phyloP scores from a whole-genome alignment of 2,329 filamentous ascomycete genomes.

The Aspergillus ochraceus region DNA sequence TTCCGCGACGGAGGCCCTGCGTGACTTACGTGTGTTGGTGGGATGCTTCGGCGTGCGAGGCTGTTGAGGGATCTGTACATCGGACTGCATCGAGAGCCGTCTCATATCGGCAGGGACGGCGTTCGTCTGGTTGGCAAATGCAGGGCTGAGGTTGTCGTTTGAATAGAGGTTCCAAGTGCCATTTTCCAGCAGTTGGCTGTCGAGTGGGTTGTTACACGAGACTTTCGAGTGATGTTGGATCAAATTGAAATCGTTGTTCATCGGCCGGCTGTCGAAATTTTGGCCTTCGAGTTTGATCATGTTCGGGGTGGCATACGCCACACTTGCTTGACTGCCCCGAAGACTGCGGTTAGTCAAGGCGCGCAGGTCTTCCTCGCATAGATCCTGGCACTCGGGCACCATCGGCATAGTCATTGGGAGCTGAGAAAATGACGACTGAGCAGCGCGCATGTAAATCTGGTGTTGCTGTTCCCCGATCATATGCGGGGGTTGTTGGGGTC shows the following conservation, averaged over 20 bases:
- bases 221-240: constrained; percentile 30
- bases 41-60: constrained; percentile 63
- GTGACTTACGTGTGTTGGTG: constrained; percentile 57
- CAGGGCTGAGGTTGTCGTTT: constrained; percentile 21
- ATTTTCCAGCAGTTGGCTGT: constrained; percentile 25
- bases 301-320: constrained; percentile 22
- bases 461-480: constrained; percentile 88
- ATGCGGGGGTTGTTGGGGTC: constrained; percentile 67
- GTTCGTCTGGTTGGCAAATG: constrained; percentile 24
- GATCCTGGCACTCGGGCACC: constrained; percentile 28
- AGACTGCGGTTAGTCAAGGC: constrained; percentile 32
- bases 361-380: constrained; percentile 33
- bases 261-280: constrained; percentile 16
- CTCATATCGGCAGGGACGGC: constrained; percentile 27
- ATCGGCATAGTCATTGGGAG: constrained; percentile 29
- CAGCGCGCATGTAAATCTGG: constrained; percentile 72
- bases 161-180: constrained; percentile 28
- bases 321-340: constrained; percentile 36
- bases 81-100: constrained; percentile 41
- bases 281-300: constrained; percentile 19
- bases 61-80: constrained; percentile 43
- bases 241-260: constrained; percentile 27
- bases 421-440: constrained; percentile 49
- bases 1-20: neutral
- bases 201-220: constrained; percentile 17